Evolutionary conservation across 352 stramenopile genomes (phyloP).

Genomic region (Lagenidium giganteum): DNA sequence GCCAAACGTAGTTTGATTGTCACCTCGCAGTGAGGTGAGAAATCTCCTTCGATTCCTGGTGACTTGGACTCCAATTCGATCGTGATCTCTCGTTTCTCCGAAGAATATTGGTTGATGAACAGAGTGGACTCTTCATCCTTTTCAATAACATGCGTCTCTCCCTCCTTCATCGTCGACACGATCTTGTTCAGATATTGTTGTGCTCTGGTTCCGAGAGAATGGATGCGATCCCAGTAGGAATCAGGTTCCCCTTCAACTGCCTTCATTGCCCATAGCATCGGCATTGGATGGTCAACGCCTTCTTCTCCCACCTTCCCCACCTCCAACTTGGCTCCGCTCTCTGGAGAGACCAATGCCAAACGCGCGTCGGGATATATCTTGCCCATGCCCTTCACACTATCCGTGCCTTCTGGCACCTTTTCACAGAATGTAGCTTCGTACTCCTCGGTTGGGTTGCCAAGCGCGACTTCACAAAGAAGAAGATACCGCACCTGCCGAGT

Average conservation of each 20-base stretch:
- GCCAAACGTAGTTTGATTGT: too few species aligned
- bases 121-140: conserved; percentile 24
- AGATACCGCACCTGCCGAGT: conserved; percentile 60
- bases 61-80: conserved; percentile 42
- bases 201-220: conserved; percentile 24
- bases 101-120: conserved; percentile 22
- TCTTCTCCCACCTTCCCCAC: conserved; percentile 41
- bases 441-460: conserved; percentile 33
- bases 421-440: conserved; percentile 20
- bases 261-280: conserved; percentile 51
- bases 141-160: conserved; percentile 29
- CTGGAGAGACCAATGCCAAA: conserved; percentile 42
- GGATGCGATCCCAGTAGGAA: conserved; percentile 32
- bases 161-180: conserved; percentile 36
- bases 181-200: conserved; percentile 34
- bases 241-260: conserved; percentile 17
- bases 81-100: conserved; percentile 21
- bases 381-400: conserved; percentile 59
- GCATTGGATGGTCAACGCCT: conserved; percentile 34
- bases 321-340: conserved; percentile 40
- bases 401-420: conserved; percentile 35
- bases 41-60: background rate
- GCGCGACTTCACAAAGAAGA: conserved; percentile 66
- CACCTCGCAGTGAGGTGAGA: conserved; percentile 9
- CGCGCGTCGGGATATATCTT: conserved; percentile 43